These are phyloP conservation scores for Neurospora sp. DNA, from an alignment of 2,329 filamentous ascomycete genomes.

Conservation along the genomic window DNA sequence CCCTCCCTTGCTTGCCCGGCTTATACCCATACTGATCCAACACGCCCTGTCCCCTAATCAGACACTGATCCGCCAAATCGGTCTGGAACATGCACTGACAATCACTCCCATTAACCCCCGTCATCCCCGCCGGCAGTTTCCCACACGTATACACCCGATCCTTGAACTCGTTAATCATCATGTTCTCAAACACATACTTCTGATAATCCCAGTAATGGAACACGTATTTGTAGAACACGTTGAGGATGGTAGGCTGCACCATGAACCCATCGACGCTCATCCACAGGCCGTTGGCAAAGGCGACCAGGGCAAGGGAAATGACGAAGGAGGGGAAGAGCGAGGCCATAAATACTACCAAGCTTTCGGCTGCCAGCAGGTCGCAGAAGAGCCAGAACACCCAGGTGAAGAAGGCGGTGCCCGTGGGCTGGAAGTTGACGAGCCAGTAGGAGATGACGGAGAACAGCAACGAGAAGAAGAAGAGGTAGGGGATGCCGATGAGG, in stretches of 20 bases:
- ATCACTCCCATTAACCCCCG: conserved; percentile 21
- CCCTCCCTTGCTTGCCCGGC: conserved; percentile 51
- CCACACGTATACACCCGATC: conserved; percentile 53
- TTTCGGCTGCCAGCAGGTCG: conserved; percentile 72
- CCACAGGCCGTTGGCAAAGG: conserved; percentile 83
- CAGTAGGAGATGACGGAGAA: conserved; percentile 73
- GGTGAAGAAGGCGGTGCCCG: conserved; percentile 57
- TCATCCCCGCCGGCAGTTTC: neutral
- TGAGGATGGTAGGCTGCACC: conserved; percentile 60
- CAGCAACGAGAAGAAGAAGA: conserved; percentile 66
- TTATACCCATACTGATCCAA: conserved; percentile 60
- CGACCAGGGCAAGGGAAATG: conserved; percentile 65
- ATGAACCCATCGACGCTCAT: conserved; percentile 81
- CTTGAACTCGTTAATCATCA: conserved; percentile 86
- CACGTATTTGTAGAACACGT: conserved; percentile 77
- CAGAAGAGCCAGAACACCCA: conserved; percentile 82
- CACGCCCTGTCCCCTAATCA: conserved; percentile 62
- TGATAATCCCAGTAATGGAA: conserved; percentile 89
- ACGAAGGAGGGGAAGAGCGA: conserved; percentile 71
- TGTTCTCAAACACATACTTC: conserved; percentile 76
- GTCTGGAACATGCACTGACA: conserved; percentile 65
- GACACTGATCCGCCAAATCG: conserved; percentile 50
- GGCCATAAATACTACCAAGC: conserved; percentile 67
- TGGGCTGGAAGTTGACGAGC: conserved; percentile 65
- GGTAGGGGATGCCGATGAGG: conserved; percentile 68